Conservation (phyloP, 1,284 basidiomycete genomes). For the Somion occarium region DNA sequence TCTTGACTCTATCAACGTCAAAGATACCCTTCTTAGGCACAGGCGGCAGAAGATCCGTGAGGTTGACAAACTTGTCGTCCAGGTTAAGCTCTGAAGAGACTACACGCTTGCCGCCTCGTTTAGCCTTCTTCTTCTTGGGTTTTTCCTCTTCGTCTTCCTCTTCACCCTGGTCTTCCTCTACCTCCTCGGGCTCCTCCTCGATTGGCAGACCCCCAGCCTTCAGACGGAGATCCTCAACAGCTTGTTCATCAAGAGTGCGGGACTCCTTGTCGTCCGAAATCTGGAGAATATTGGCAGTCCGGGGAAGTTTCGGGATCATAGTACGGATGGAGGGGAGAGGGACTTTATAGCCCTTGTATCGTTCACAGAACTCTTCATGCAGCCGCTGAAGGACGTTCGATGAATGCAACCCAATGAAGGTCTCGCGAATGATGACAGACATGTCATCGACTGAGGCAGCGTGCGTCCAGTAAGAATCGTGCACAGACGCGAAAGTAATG, state of each 20-base stretch:
- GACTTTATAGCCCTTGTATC: slow-evolving; percentile 74
- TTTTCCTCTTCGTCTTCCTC: slow-evolving; percentile 18
- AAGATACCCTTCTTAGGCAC: slow-evolving; percentile 87
- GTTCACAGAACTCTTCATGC: slow-evolving; percentile 67
- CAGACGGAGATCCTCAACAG: slow-evolving; percentile 10
- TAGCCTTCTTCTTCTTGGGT: slow-evolving; percentile 21
- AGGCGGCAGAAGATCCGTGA: slow-evolving; percentile 78
- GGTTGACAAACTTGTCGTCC: slow-evolving; percentile 52
- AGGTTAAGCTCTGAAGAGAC: slow-evolving; percentile 18
- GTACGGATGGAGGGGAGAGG: slow-evolving; percentile 53
- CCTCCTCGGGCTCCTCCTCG: slow-evolving; percentile 9
- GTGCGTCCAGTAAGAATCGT: slow-evolving; percentile 99
- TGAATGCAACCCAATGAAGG: slow-evolving; percentile 90
- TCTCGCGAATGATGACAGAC: slow-evolving; percentile 87
- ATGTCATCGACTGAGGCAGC: slow-evolving; percentile 86
- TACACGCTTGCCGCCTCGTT: slow-evolving; percentile 4
- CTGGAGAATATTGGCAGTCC: background rate
- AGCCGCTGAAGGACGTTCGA: slow-evolving; percentile 75
- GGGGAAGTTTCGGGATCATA: slow-evolving; percentile 23
- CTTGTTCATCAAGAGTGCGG: background rate
- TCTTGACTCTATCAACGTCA: slow-evolving; percentile 80
- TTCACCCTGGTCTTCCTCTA: slow-evolving; percentile 17
- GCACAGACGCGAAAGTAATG: slow-evolving; percentile 91
- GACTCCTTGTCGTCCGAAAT: background rate
- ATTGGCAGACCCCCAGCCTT: background rate